phyloP scores from a whole-genome alignment of 2,329 filamentous ascomycete genomes.

The Venturia pyrina region DNA sequence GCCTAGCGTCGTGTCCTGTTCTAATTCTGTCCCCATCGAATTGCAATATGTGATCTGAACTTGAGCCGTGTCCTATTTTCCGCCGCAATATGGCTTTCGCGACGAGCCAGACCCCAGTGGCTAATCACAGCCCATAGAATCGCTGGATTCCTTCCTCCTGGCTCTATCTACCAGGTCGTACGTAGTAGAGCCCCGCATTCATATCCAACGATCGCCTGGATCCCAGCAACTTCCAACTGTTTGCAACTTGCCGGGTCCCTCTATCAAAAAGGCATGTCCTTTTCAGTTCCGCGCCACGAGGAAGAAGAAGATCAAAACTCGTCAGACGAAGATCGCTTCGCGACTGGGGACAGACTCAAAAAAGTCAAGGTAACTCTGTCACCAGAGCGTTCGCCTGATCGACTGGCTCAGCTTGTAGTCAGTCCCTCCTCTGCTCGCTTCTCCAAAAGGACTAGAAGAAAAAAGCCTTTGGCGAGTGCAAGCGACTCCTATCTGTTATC shows the following conservation, averaged over 20 bases:
- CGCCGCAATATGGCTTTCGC: not conserved
- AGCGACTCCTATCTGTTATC: constrained; percentile 6
- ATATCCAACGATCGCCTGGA: not conserved
- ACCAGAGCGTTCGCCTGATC: not conserved
- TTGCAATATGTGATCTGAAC: constrained; percentile 5
- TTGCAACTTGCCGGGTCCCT: not conserved
- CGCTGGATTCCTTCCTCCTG: not conserved
- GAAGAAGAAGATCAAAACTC: not conserved
- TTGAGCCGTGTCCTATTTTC: not conserved
- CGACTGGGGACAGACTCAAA: not conserved
- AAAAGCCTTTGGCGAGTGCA: not conserved
- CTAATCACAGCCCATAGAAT: constrained; percentile 3
- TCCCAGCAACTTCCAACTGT: not conserved
- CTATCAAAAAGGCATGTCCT: not conserved
- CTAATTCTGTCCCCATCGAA: not conserved
- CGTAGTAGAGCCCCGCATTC: not conserved
- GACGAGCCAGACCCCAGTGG: not conserved
- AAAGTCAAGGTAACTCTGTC: not conserved
- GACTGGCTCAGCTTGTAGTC: not conserved
- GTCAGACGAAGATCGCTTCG: not conserved
- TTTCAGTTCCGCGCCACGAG: not conserved
- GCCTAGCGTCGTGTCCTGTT: constrained; percentile 5
- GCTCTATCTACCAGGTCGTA: not conserved
- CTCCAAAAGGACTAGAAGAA: constrained; percentile 5
- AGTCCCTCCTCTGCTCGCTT: not conserved